Evolutionary conservation across 179 eudicot genomes (phyloP), one percentile per base, ranked within the genome.

Genomic region (Beta lomatogona): DNA sequence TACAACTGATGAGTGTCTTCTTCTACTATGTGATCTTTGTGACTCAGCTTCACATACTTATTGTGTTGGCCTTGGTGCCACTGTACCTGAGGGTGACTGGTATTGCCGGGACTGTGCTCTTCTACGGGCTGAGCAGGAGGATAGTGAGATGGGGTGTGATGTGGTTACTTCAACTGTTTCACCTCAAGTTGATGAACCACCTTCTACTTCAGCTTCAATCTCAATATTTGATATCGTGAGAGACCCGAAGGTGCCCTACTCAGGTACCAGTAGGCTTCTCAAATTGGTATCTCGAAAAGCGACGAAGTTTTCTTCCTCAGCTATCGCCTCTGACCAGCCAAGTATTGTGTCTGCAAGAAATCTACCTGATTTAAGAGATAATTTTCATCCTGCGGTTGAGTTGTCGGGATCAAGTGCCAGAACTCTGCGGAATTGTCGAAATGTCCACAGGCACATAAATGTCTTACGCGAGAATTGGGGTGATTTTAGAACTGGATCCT

Each of bases 61-160:
- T 79, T 95, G 99, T 84, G 91, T 90, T 78, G 99, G 99, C 74
- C 92, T 95, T 76, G 98, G 98, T 71, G 82, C 76, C 55, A 90
- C 93, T 31, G 92, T 93, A 69, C 99, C 99, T 41, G 97, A 93
- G 80, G 99, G 91, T 83, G 92, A 93, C 86, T 95, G 99, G 99
- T 93, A 77, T 88, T 95, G 98, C 73, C 86, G 76, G 28, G 99
- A 89, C 67, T 95, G 99, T 75, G 79, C 88, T 59, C 83, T 91
- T 86, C 80, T 91, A 61, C 86, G 79, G 84, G 91, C 88, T 80
- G 98, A 95, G 75, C 90, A 90, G 69, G 54, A 52, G 16, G 87
- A 90, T 61, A 64, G 18, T 82, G 92, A 87, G 72, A 75, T 58
- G 52, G 81, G 83, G 57, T 64, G 74, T 7, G 58, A 79, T 18